Conservation (phyloP, 768 basidiomycete species). For the Basidioascus undulatus region DNA sequence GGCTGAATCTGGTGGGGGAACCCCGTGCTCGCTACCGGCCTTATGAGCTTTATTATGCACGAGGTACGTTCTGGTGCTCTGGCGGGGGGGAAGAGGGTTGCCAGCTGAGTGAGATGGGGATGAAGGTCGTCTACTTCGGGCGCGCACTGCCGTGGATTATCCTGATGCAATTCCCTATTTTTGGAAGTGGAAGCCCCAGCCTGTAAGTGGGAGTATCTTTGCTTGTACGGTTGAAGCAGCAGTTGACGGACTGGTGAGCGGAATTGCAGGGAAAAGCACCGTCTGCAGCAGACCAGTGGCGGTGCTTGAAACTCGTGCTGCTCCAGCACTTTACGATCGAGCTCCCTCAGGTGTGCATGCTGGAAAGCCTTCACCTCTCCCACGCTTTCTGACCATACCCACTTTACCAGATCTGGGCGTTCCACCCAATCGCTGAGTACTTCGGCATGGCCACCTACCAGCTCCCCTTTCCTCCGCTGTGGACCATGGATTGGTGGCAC, state of each 20-base stretch:
- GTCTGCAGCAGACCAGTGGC: slow-evolving; percentile 64
- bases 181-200: slow-evolving; percentile 77
- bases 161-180: slow-evolving; percentile 89
- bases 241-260: too few species aligned
- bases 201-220: slow-evolving; percentile 20
- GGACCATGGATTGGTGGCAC: too few species aligned
- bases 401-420: slow-evolving; percentile 14
- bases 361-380: not conserved
- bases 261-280: slow-evolving; percentile 49
- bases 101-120: not conserved
- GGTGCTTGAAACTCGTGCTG: slow-evolving; percentile 80
- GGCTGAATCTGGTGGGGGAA: slow-evolving; percentile 60
- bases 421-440: slow-evolving; percentile 36
- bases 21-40: slow-evolving; percentile 73
- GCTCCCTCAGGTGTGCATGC: slow-evolving; percentile 52
- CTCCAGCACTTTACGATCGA: slow-evolving; percentile 91
- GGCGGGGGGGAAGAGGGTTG: too few species aligned
- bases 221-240: too few species aligned
- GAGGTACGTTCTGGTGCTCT: slow-evolving; percentile 42
- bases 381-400: not conserved
- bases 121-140: slow-evolving; percentile 83
- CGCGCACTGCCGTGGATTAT: slow-evolving; percentile 86
- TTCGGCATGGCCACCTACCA: slow-evolving; percentile 83
- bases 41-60: slow-evolving; percentile 78
- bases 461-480: slow-evolving; percentile 62